Percentiles rank a stretch among this genome's conserved stretches.
These are phyloP conservation scores for Escallonia rubra DNA, from an alignment of 129 eudicot genomes.

Conservation along the genomic window DNA sequence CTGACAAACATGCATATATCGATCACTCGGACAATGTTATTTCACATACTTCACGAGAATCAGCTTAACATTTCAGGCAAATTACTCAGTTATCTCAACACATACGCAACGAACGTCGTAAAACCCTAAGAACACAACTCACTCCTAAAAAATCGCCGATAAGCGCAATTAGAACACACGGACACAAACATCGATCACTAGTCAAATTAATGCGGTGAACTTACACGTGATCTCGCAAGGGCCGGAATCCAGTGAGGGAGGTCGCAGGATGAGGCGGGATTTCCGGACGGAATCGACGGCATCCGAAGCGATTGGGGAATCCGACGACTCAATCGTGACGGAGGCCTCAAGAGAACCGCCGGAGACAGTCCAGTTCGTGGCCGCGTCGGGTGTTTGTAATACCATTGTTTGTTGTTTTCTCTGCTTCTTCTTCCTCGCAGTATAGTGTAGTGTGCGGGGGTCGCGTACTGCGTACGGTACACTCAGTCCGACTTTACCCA, in stretches of 20 bases:
- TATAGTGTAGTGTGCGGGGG: background rate
- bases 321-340: conserved; percentile 55
- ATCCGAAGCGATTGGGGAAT: conserved; percentile 39
- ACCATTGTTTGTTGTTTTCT: background rate
- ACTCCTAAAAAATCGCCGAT: background rate
- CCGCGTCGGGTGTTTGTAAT: background rate
- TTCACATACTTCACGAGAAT: background rate
- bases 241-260: conserved; percentile 27
- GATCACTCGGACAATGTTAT: background rate
- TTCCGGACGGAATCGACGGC: conserved; percentile 33
- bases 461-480: background rate
- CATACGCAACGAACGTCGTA: background rate
- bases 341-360: conserved; percentile 42
- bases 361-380: conserved; percentile 48
- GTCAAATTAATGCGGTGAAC: background rate
- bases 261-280: conserved; percentile 50
- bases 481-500: no score
- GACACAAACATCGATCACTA: background rate
- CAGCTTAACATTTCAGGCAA: background rate
- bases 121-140: no score
- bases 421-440: background rate
- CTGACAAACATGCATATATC: no score
- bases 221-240: conserved; percentile 83
- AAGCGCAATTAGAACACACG: no score
- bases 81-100: background rate